Base-by-base conservation (phyloP, 2,329 filamentous ascomycete species). In the Penicillium nordicum region DNA sequence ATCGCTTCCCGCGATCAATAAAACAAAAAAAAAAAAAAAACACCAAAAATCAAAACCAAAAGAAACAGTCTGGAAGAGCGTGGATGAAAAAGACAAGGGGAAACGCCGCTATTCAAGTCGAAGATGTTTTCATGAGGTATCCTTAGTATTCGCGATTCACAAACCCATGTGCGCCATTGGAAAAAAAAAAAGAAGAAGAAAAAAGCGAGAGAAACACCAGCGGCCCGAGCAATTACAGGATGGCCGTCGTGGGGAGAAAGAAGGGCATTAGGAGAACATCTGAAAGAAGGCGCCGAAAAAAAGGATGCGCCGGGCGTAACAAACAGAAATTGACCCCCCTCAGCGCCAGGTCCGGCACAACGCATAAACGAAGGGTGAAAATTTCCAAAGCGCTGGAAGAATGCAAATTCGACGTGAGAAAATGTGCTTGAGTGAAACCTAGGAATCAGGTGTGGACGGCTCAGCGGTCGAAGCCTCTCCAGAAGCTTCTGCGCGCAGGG, bases 91-190 rank as follows among this genome's bases (percentile, higher is more conserved):
- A 36, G 30, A 36, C 12, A 47, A 43, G 37, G 50, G 14, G 30
- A 34, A 53, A 60, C 60, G 53, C 59, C 61, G 27, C 18, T 48
- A 27, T 55, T 42, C 42, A 36, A 47, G 43, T 25, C n/a, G 29
- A 55, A 27, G 11, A 36, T 47, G 30, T 37, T 48, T 34, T 40
- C 44, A 29, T 48, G 23, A 53, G 50, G 50, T 57, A 59, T 59
- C 59, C 57, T 45, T 51, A 38, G 43, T 54, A 32, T 50, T 40
- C 48, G 48, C 54, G 57, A 42, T 51, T 48, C 34, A 42, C 49
- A 60, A 55, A 30, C 43, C 50, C 37, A 36, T 6, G n/a, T n/a
- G 34, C 41, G 45, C 45, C 44, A 27, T 16, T 47, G 18, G 32
- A 44, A 50, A 9, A 12, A 5, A 40, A 12, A 16, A 8, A 30